Evolutionary conservation across 73 alveolate genomes (phyloP), one percentile per base, ranked within the genome.

Genomic region (Paramecium pentaurelia): DNA sequence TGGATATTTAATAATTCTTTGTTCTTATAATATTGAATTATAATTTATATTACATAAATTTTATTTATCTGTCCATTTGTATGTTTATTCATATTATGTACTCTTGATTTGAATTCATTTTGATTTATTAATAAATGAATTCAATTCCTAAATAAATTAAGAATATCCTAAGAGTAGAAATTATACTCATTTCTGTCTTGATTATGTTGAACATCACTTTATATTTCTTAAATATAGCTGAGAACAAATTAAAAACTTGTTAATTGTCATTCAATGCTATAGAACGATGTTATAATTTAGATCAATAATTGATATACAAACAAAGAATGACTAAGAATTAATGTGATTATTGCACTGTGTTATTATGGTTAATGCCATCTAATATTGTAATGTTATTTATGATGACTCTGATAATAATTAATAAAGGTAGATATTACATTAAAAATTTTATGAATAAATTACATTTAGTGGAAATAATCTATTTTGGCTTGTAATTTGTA

Each of bases 1-100:
- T 10, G 87, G 87, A 73, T 73, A 73, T 38, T 73, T 73, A 54
- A 73, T 36, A 64, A 34, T 64, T 64, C 54, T 64, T 64, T n/a
- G 70, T 54, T 54, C 70, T 54, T 54, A 54, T 1, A 54, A 18
- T 54, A 54, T 54, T 11, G 18, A 54, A 54, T 54, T 54, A 54
- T 54, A 34, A n/a, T n/a, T 54, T 18, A 54, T 54, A 54, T n/a
- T 54, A 14, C 70, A 54, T 54, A n/a, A n/a, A 16, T 54, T 54
- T 1, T 54, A 54, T 54, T 51, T 14, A 54, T 54, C 70, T 54
- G 2, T 54, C 34, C 12, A 14, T 18, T 54, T 20, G 5, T 54
- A 54, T 18, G 25, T 18, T 54, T 47, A 47, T 47, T 47, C 60
- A 47, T 16, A 22, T 0, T 22, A 22, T 22, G 25, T 54, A 18